Base-by-base conservation (phyloP, 306 rosid species). In the Lathyrus sativus region DNA sequence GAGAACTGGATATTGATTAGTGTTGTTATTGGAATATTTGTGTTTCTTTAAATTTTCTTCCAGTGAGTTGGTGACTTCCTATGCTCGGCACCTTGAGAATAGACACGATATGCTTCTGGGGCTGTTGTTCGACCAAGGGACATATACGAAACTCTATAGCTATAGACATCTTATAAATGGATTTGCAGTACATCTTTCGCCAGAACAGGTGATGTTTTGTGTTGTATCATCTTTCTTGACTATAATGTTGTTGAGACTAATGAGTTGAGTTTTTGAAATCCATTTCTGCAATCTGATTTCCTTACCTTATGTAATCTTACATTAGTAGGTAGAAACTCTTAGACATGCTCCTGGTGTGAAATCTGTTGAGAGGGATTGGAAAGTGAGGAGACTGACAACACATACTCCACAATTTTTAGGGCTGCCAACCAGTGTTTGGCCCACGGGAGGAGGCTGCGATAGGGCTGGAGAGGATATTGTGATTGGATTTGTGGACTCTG, bases 341-440 rank as follows among this genome's bases (percentile, higher is more conserved):
- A 78, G 93, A 86, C 87, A 62, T 64, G 81, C 91, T 44, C 95
- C 96, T 43, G 91, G 89, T 77, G 99, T 95, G 63, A 95, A 87
- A 81, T 95, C 92, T 45, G 91, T 95, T 67, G 87, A 64, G 80
- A 88, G 85, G 83, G 99, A 95, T 78, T 95, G 97, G 97, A 95
- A 95, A 85, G 99, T 95, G 67, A 80, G 75, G 77, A 88, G 78
- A 78, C 92, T 95, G 63, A 95, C 99, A 67, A 95, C 96, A 28
- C 99, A 95, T 74, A 95, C 99, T 19, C 99, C 99, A 54, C 82
- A 90, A 68, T 95, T 95, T 84, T 81, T 95, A 85, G 99, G 99
- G 67, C 99, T 95, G 74, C 97, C 99, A 73, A 95, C 97, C 6
- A 96, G 95, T 45, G 99, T 95, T 56, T 95, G 99, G 99, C 99